Percentiles rank a stretch among this genome's conserved stretches.
Evolutionary conservation across 306 rosid genomes (phyloP).

Genomic region (peach (Prunus persica)): DNA sequence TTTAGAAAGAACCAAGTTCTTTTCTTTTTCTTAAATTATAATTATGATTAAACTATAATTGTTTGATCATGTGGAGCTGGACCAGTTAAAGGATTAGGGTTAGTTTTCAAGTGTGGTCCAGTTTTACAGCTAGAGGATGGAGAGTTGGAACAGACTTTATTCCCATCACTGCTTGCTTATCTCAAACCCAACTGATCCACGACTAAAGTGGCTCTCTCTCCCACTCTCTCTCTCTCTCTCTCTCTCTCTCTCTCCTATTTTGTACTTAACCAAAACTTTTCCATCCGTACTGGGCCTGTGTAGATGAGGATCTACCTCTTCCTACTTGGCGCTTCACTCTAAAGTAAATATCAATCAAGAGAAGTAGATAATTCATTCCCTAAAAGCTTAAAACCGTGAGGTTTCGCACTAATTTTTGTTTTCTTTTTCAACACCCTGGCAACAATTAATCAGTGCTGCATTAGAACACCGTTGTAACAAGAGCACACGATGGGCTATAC

Average conservation of each 20-base stretch:
- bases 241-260: background rate
- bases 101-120: background rate
- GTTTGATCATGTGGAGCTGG: no score
- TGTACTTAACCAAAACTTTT: background rate
- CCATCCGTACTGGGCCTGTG: background rate
- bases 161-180: background rate
- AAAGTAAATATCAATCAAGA: background rate
- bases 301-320: background rate
- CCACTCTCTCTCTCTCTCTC: background rate
- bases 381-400: background rate
- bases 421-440: background rate
- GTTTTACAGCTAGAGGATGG: no score
- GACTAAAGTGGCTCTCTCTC: background rate
- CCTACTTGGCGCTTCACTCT: background rate
- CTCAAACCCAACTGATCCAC: background rate
- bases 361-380: background rate
- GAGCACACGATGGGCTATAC: no score
- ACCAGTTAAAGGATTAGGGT: no score
- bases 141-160: background rate
- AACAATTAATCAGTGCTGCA: background rate
- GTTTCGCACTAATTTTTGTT: background rate
- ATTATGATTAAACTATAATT: no score
- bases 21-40: no score
- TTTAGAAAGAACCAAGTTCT: no score
- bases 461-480: background rate